Base-by-base conservation (phyloP, 192 early-diverging fungal genomes). In the Paraglomus occultum region DNA sequence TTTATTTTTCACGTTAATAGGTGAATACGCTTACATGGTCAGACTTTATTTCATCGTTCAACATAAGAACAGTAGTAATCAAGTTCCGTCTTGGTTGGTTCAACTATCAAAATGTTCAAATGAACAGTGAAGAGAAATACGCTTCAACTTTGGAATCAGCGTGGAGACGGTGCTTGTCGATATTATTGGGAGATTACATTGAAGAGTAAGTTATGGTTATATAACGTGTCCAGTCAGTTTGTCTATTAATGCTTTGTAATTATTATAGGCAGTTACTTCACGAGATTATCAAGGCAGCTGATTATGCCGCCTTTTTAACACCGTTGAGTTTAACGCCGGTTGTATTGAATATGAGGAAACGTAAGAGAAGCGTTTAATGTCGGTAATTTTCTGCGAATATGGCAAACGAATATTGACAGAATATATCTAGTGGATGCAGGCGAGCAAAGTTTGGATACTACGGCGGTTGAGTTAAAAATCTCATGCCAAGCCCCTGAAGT, bases 251-350 rank as follows among this genome's bases (percentile, higher is more conserved):
- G 18, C 40, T 48, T 60, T 14, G 46, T 44, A 47, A 20, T 46
- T 44, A 12, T 47, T 17, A 46, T 11, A 20, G 43, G 7, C 48
- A 18, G 5, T 4, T 48, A 12, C 46, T 68, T 15, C 14, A 20
- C 12, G 44, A 68, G 15, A 68, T 68, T 46, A 44, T 68, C 17
- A 55, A 55, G 17, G 45, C 20, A 14, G 40, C 52, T 10, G 51
- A 68, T 51, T 22, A 45, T 68, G 66, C 66, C 22, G 17, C 55
- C 18, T 68, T 68, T 68, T 43, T 20, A 44, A 54, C 66, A 20
- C 43, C 66, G 22, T 44, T 68, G 14, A 68, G 66, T 55, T 15
- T 68, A 17, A 53, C 52, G 22, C 66, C 66, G 11, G 52, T 68
- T 39, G 45, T 55, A 23, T 54, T 68, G 10, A 68, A 68, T 55